Evolutionary conservation across 768 basidiomycete species (phyloP).

Genomic region (Macrolepiota albuminosa): DNA sequence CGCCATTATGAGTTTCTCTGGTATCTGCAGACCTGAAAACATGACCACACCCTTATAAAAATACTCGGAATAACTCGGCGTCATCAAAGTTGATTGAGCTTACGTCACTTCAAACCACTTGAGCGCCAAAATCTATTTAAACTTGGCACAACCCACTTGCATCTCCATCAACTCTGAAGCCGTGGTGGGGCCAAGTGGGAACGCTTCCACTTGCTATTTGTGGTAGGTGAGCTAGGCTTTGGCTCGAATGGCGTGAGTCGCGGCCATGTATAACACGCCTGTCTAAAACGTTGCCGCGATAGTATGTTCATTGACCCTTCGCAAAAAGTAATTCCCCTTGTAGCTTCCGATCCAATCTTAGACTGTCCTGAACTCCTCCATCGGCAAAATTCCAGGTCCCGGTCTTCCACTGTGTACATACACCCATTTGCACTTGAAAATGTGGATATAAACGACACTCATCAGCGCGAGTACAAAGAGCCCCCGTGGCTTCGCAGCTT

Average conservation of each 20-base stretch:
- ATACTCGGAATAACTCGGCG: conserved; percentile 17
- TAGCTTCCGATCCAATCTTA: conserved; percentile 16
- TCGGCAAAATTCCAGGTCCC: conserved; percentile 7
- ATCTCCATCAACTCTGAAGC: conserved; percentile 19
- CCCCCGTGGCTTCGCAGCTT: conserved; percentile 2
- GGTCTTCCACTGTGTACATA: conserved; percentile 12
- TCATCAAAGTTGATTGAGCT: not conserved
- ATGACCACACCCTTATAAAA: conserved; percentile 16
- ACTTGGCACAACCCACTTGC: conserved; percentile 4
- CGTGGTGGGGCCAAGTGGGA: conserved; percentile 10
- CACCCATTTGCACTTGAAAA: conserved; percentile 11
- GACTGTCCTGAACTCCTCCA: not conserved
- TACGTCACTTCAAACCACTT: conserved; percentile 12
- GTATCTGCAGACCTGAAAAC: conserved; percentile 14
- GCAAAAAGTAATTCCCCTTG: conserved; percentile 16
- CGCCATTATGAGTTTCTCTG: conserved; percentile 4
- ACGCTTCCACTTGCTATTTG: conserved; percentile 4
- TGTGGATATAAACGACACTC: conserved; percentile 14
- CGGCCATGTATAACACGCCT: not conserved
- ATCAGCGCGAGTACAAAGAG: conserved; percentile 8
- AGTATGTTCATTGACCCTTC: not conserved
- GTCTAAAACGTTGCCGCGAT: not conserved
- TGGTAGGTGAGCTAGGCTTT: conserved; percentile 12
- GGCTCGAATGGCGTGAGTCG: conserved; percentile 2
- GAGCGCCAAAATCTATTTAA: conserved; percentile 9